Percentiles rank a stretch among this genome's conserved stretches.
Evolutionary conservation across 495 filamentous ascomycete genomes (phyloP).

Genomic region (Neurospora sp.): DNA sequence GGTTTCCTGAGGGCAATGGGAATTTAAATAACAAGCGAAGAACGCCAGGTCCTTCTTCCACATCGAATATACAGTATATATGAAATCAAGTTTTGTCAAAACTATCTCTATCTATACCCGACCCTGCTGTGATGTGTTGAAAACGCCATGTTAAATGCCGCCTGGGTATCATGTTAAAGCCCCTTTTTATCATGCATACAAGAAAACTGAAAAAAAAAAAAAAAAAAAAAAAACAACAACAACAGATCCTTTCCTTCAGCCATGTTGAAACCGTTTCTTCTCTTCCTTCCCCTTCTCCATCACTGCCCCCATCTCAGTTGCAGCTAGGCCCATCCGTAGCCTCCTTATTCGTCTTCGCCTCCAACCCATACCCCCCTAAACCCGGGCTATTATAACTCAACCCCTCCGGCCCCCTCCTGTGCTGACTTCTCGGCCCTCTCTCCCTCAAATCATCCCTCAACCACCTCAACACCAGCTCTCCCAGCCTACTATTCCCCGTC

Average conservation of each 20-base stretch:
- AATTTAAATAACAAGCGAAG: neutral
- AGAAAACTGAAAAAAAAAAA: neutral
- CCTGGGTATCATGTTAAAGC: constrained; percentile 20
- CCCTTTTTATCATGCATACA: neutral
- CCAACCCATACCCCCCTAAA: constrained; percentile 72
- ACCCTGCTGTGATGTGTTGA: neutral
- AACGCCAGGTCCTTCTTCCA: neutral
- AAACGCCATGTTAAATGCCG: constrained; percentile 19
- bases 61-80: neutral
- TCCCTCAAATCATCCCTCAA: constrained; percentile 71
- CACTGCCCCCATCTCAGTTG: neutral
- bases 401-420: constrained; percentile 50
- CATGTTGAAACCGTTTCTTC: neutral
- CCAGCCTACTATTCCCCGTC: constrained; percentile 63
- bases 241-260: neutral
- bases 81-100: neutral
- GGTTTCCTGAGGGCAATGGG: neutral
- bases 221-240: neutral
- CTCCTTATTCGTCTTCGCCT: constrained; percentile 38
- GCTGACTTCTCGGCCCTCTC: constrained; percentile 61
- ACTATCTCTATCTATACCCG: neutral
- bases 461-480: constrained; percentile 81
- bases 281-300: neutral
- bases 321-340: neutral
- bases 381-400: constrained; percentile 62